Conservation (phyloP, 2,329 filamentous ascomycete genomes). For the Fusarium pseudonygamai region DNA sequence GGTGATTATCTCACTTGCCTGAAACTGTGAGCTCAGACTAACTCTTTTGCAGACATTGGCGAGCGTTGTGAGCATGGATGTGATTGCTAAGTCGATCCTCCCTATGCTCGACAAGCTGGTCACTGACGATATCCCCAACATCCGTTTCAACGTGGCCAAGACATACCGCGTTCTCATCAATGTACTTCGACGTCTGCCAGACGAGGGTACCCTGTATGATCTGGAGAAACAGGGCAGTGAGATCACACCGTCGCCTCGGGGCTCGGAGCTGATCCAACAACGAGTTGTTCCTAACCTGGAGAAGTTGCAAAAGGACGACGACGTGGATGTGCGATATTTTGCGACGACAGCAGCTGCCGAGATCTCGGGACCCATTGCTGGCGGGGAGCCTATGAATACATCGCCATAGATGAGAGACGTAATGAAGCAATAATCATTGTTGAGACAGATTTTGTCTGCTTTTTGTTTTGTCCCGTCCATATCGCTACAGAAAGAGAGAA, state of each 20-base stretch:
- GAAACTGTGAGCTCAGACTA: constrained; percentile 32
- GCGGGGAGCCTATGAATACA: constrained; percentile 71
- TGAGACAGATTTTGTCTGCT: constrained; percentile 35
- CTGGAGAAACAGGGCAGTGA: constrained; percentile 80
- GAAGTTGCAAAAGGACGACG: constrained; percentile 96
- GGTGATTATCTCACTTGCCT: constrained; percentile 66
- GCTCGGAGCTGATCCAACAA: constrained; percentile 83
- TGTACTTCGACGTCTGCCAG: constrained; percentile 90
- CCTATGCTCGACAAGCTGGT: constrained; percentile 97
- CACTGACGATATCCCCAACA: constrained; percentile 95
- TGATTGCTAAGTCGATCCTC: constrained; percentile 91
- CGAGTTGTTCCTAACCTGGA: constrained; percentile 89
- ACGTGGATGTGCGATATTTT: constrained; percentile 98
- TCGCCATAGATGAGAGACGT: constrained; percentile 66
- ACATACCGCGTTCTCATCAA: constrained; percentile 91
- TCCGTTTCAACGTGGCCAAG: constrained; percentile 99
- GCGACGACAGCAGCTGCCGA: constrained; percentile 85
- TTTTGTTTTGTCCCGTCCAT: constrained; percentile 33
- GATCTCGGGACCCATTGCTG: constrained; percentile 56
- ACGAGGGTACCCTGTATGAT: constrained; percentile 85
- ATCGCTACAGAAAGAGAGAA: constrained; percentile 25
- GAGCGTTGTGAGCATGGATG: constrained; percentile 89
- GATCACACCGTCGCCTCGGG: constrained; percentile 72
- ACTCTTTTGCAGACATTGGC: constrained; percentile 77
- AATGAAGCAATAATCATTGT: constrained; percentile 65